These are phyloP conservation scores for Alternaria atra DNA, from an alignment of 2,329 filamentous ascomycete genomes.

Conservation along the genomic window DNA sequence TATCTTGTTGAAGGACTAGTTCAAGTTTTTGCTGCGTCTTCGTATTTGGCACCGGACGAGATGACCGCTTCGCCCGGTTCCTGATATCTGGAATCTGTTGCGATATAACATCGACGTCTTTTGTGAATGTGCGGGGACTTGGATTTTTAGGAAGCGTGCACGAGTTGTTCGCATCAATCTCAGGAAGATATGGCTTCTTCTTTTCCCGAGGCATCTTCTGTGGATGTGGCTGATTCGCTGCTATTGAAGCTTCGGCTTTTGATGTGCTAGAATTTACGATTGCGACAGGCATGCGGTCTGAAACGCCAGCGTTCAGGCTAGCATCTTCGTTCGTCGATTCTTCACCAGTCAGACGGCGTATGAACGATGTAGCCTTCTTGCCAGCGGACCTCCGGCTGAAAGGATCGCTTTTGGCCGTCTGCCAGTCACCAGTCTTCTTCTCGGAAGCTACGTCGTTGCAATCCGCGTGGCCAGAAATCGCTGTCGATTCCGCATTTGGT, in stretches of 20 bases:
- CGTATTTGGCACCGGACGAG: background rate
- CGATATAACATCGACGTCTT: background rate
- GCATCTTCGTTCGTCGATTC: background rate
- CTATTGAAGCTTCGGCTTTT: background rate
- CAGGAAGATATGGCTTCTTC: background rate
- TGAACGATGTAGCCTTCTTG: conserved; percentile 33
- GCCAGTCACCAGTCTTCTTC: conserved; percentile 36
- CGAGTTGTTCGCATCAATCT: background rate
- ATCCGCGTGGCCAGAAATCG: conserved; percentile 51
- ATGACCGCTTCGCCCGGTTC: background rate
- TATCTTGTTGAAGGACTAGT: background rate
- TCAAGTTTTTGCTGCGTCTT: background rate
- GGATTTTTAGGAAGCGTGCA: background rate
- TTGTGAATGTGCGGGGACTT: no score
- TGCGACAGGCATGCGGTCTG: conserved; percentile 1
- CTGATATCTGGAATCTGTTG: background rate
- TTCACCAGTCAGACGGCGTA: conserved; percentile 38
- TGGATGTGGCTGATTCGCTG: conserved; percentile 4
- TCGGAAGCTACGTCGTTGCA: conserved; percentile 40
- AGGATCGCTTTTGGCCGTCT: conserved; percentile 40
- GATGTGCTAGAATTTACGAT: background rate
- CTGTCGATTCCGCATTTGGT: conserved; percentile 50
- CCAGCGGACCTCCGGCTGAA: conserved; percentile 27
- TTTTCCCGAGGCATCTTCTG: background rate
- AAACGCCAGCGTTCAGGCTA: background rate